A percentile compares a stretch with the other conserved stretches of the same genome.
phyloP scores from a whole-genome alignment of 2,329 filamentous ascomycete genomes.

The Aspergillus bombycis region DNA sequence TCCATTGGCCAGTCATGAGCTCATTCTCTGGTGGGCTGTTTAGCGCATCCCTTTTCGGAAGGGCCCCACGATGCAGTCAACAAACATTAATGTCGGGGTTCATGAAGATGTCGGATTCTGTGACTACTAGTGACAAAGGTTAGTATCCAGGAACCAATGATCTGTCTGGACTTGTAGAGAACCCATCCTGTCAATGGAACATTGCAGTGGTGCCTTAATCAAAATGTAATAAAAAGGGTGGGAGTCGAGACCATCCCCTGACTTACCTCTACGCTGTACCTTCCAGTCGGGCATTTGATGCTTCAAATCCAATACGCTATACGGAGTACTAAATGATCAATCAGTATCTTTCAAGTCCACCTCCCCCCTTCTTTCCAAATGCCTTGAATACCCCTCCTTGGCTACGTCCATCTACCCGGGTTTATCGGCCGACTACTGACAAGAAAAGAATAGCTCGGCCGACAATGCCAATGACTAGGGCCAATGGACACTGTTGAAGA shows the following conservation, averaged over 20 bases:
- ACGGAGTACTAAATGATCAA: not conserved
- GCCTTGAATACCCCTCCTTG: not conserved
- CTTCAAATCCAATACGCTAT: not conserved
- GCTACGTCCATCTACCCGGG: slow-evolving; percentile 9
- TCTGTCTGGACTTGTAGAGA: not conserved
- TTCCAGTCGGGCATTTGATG: not conserved
- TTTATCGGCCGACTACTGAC: slow-evolving; percentile 28
- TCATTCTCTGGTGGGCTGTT: slow-evolving; percentile 30
- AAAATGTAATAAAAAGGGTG: not conserved
- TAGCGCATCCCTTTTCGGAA: slow-evolving; percentile 17
- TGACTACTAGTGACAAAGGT: not conserved
- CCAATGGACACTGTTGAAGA: slow-evolving; percentile 33
- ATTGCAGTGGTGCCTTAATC: not conserved
- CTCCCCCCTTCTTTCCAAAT: not conserved
- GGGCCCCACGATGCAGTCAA: not conserved
- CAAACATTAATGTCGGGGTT: not conserved
- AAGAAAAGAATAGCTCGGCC: slow-evolving; percentile 25
- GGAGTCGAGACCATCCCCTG: not conserved
- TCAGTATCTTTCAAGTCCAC: not conserved
- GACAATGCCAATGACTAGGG: slow-evolving; percentile 22
- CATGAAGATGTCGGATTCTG: not conserved
- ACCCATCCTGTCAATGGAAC: not conserved
- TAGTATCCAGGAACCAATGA: not conserved
- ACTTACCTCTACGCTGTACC: not conserved
- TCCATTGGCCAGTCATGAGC: slow-evolving; percentile 31